Evolutionary conservation across 177 flowering plant genomes (phyloP).

Genomic region (Telopea speciosissima): DNA sequence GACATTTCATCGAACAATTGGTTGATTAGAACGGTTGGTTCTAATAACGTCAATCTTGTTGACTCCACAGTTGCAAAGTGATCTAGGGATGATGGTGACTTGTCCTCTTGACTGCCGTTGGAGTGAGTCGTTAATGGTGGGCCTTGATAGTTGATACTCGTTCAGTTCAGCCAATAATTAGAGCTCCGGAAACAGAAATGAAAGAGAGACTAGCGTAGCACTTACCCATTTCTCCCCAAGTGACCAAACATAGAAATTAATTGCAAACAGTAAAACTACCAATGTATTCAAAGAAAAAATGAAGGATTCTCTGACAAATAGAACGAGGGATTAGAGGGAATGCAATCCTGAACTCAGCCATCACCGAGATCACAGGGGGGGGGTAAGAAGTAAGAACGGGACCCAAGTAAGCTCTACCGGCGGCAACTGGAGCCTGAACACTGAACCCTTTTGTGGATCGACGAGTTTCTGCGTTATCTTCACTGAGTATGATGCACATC

Average conservation of each 20-base stretch:
- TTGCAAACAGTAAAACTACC: background rate
- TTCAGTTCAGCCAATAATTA: background rate
- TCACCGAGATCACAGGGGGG: slow-evolving; percentile 43
- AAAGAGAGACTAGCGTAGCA: background rate
- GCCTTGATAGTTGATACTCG: too few relatives aligned
- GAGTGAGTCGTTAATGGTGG: too few relatives aligned
- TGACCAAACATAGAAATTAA: background rate
- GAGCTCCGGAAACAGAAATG: background rate
- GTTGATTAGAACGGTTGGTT: too few relatives aligned
- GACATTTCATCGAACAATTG: too few relatives aligned
- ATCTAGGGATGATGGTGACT: too few relatives aligned
- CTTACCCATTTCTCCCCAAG: background rate
- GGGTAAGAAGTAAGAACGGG: slow-evolving; percentile 58
- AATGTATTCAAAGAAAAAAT: background rate
- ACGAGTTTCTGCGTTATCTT: slow-evolving; percentile 9
- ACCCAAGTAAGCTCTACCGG: slow-evolving; percentile 41
- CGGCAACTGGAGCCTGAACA: slow-evolving; percentile 62
- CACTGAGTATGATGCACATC: slow-evolving; percentile 9
- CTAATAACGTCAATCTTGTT: too few relatives aligned
- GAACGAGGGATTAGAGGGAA: background rate
- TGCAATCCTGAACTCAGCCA: slow-evolving; percentile 75
- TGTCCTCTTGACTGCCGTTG: too few relatives aligned
- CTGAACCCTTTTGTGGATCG: slow-evolving; percentile 58
- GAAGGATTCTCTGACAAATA: background rate
- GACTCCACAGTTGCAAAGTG: too few relatives aligned